Conservation (phyloP, 2,329 filamentous ascomycete species). For the Colletotrichum sansevieriae region DNA sequence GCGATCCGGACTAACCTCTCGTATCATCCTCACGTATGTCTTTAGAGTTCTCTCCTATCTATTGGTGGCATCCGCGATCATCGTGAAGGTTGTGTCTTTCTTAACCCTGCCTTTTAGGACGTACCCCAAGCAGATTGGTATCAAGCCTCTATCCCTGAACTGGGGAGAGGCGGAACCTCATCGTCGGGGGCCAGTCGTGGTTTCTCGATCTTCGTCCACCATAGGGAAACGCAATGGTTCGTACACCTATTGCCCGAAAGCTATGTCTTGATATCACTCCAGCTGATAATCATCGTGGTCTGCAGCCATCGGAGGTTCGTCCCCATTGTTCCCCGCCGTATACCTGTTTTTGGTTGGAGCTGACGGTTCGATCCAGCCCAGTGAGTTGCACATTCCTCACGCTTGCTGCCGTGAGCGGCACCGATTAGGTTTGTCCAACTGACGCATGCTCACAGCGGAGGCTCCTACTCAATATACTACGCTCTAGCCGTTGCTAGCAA, state of each 20-base stretch:
- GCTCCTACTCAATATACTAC: constrained; percentile 96
- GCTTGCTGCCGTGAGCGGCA: background rate
- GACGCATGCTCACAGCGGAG: constrained; percentile 65
- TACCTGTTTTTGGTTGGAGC: constrained; percentile 36
- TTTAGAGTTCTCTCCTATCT: background rate
- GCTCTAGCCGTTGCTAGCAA: constrained; percentile 93
- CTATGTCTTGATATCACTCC: constrained; percentile 30
- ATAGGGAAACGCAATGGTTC: constrained; percentile 85
- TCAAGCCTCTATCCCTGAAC: constrained; percentile 88
- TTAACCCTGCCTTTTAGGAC: constrained; percentile 62
- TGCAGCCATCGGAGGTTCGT: constrained; percentile 70
- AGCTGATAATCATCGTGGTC: constrained; percentile 13
- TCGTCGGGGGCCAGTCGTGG: constrained; percentile 87
- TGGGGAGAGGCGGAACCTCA: constrained; percentile 86
- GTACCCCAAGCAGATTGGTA: constrained; percentile 93
- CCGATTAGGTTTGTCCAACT: background rate
- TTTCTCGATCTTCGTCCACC: constrained; percentile 80
- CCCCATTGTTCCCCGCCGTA: constrained; percentile 2
- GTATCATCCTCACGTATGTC: constrained; percentile 67
- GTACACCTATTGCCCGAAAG: constrained; percentile 45
- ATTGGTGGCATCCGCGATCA: background rate
- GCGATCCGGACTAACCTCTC: constrained; percentile 63
- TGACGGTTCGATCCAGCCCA: constrained; percentile 51
- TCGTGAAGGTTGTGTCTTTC: constrained; percentile 8
- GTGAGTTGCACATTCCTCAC: constrained; percentile 45